A percentile compares a stretch with the other conserved stretches of the same genome.
Conservation (phyloP, 768 basidiomycete species). For the Rhodosporidiobolus sp. region DNA sequence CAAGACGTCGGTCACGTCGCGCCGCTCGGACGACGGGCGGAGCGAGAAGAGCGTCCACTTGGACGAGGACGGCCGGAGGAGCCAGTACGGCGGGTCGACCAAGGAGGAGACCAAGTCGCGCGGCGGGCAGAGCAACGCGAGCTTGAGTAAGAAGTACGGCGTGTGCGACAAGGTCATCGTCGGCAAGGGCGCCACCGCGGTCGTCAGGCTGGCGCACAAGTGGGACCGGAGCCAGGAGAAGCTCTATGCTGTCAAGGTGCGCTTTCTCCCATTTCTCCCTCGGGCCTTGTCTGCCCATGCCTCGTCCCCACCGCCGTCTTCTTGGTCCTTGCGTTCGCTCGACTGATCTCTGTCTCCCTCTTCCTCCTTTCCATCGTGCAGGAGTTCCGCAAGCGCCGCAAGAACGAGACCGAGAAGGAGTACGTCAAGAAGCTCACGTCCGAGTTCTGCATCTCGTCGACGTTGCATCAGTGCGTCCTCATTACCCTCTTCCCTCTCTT, state of each 20-base stretch:
- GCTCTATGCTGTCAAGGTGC: slow-evolving; percentile 93
- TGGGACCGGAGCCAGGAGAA: slow-evolving; percentile 90
- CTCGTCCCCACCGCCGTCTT: not conserved
- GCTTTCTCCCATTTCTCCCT: slow-evolving; percentile 37
- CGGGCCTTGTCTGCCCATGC: not conserved
- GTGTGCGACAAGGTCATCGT: slow-evolving; percentile 95
- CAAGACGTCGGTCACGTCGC: slow-evolving; percentile 32
- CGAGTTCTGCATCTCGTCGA: slow-evolving; percentile 97
- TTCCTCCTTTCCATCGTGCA: slow-evolving; percentile 45
- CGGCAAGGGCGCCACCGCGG: slow-evolving; percentile 96
- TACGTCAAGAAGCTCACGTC: slow-evolving; percentile 99
- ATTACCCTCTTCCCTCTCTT: too few species aligned
- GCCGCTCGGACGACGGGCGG: slow-evolving; percentile 33
- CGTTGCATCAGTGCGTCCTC: slow-evolving; percentile 53
- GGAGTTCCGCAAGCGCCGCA: slow-evolving; percentile 97
- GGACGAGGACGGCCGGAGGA: slow-evolving; percentile 6
- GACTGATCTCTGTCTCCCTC: too few species aligned
- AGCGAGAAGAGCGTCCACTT: slow-evolving; percentile 14
- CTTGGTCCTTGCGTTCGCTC: not conserved
- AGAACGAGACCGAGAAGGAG: slow-evolving; percentile 98
- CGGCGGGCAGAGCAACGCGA: slow-evolving; percentile 57
- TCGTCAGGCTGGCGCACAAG: slow-evolving; percentile 94
- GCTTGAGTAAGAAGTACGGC: slow-evolving; percentile 84
- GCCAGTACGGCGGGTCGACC: slow-evolving; percentile 27
- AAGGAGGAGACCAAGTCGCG: slow-evolving; percentile 56